phyloP scores from a whole-genome alignment of 1,139 yeast species.

The Yamadazyma oceani region DNA sequence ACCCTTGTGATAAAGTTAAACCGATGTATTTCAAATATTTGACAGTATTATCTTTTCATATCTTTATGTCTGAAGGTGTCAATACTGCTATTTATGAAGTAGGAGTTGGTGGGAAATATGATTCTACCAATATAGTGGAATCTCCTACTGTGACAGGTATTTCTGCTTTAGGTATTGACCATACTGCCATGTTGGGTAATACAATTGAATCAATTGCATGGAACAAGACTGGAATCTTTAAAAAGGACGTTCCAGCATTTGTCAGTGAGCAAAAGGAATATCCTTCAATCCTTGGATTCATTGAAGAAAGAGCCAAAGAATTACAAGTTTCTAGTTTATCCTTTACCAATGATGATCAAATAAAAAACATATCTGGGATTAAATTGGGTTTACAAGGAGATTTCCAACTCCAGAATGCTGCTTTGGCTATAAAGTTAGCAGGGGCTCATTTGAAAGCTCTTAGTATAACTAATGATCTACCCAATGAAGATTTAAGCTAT shows the following conservation, averaged over 20 bases:
- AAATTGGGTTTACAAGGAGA: conserved; percentile 83
- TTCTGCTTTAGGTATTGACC: conserved; percentile 88
- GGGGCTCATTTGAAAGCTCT: conserved; percentile 57
- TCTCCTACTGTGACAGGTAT: conserved; percentile 87
- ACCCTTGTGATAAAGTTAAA: conserved; percentile 57
- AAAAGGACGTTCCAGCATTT: conserved; percentile 63
- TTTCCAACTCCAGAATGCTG: conserved; percentile 84
- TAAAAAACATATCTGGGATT: conserved; percentile 25
- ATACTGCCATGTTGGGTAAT: conserved; percentile 82
- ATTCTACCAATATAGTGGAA: conserved; percentile 84
- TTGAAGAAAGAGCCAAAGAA: conserved; percentile 67
- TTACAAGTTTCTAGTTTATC: conserved; percentile 49
- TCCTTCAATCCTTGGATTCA: conserved; percentile 52
- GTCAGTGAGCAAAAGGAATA: conserved; percentile 57
- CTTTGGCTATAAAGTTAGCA: conserved; percentile 79
- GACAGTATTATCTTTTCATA: conserved; percentile 87
- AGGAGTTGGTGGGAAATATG: conserved; percentile 97
- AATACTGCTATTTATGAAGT: conserved; percentile 95
- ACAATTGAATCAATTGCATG: conserved; percentile 91
- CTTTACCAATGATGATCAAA: conserved; percentile 42
- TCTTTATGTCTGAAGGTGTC: conserved; percentile 82
- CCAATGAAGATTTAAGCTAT: conserved; percentile 24
- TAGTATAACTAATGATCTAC: conserved; percentile 34
- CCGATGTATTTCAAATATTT: conserved; percentile 94
- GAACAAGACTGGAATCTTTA: conserved; percentile 95